These are phyloP conservation scores for Candida palmyrensis DNA, from an alignment of 805 yeast species.

Conservation along the genomic window DNA sequence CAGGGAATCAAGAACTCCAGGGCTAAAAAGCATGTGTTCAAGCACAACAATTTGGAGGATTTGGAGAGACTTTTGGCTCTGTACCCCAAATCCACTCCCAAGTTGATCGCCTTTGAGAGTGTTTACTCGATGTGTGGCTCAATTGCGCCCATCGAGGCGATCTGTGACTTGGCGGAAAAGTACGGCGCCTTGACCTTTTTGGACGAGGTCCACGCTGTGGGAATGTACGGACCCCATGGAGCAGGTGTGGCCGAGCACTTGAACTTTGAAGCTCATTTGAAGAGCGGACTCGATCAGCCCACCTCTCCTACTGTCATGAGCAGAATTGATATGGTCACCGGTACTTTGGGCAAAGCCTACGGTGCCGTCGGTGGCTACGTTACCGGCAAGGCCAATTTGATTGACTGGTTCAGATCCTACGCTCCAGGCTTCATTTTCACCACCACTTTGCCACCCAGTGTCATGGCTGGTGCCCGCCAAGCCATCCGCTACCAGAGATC, in stretches of 20 bases:
- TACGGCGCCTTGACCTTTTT: slow-evolving; percentile 95
- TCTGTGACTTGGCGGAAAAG: slow-evolving; percentile 94
- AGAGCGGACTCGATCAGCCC: slow-evolving; percentile 53
- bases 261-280: slow-evolving; percentile 78
- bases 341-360: slow-evolving; percentile 94
- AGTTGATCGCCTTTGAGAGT: slow-evolving; percentile 93
- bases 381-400: slow-evolving; percentile 76
- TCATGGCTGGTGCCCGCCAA: slow-evolving; percentile 91
- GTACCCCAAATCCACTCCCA: slow-evolving; percentile 86
- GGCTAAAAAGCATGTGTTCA: slow-evolving; percentile 82
- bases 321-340: slow-evolving; percentile 93
- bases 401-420: slow-evolving; percentile 94
- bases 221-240: slow-evolving; percentile 98
- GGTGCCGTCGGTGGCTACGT: slow-evolving; percentile 98
- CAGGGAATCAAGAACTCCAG: slow-evolving; percentile 90
- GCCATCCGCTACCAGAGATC: slow-evolving; percentile 82
- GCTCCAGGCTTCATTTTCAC: slow-evolving; percentile 98
- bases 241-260: slow-evolving; percentile 99
- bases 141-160: slow-evolving; percentile 85
- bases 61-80: slow-evolving; percentile 72
- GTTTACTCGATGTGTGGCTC: slow-evolving; percentile 99
- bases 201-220: slow-evolving; percentile 99
- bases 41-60: slow-evolving; percentile 83
- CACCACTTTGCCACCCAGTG: slow-evolving; percentile 94
- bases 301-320: slow-evolving; percentile 62